Percentiles rank a stretch among this genome's conserved stretches.
Evolutionary conservation across 345 rosid species (phyloP).

Genomic region (Salix caprea): DNA sequence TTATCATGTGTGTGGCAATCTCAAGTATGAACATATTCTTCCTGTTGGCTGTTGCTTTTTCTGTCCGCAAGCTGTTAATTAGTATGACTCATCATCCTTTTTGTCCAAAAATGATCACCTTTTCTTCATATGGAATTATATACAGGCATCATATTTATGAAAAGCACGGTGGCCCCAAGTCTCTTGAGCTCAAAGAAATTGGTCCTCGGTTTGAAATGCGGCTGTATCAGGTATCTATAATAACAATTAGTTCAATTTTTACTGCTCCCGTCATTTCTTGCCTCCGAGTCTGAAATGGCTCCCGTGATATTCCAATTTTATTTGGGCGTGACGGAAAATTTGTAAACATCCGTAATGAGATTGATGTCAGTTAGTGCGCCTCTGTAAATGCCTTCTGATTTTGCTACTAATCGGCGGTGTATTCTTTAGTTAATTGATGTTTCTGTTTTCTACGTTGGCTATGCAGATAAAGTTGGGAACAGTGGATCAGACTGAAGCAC

Average conservation of each 20-base stretch:
- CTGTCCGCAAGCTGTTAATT: background rate
- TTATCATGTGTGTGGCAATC: background rate
- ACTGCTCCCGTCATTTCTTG: background rate
- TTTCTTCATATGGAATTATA: background rate
- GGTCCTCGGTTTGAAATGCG: constrained; percentile 92
- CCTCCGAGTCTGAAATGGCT: background rate
- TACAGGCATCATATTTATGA: constrained; percentile 76
- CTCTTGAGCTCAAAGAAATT: constrained; percentile 72
- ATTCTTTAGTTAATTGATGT: background rate
- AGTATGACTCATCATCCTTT: background rate
- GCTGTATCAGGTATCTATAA: constrained; percentile 65
- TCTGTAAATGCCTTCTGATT: background rate
- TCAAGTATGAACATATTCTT: background rate
- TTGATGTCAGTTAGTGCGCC: background rate
- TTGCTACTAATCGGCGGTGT: background rate
- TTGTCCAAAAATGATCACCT: background rate
- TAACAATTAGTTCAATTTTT: background rate
- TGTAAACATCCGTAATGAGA: too few species aligned
- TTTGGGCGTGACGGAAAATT: too few species aligned
- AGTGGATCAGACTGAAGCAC: constrained; percentile 79
- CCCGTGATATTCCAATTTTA: background rate
- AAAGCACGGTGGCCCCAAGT: constrained; percentile 71
- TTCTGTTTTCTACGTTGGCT: background rate
- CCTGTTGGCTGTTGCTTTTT: background rate
- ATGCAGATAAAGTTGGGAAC: constrained; percentile 78